Evolutionary conservation across 345 rosid genomes (phyloP).

Genomic region (Eucalyptus victrix): DNA sequence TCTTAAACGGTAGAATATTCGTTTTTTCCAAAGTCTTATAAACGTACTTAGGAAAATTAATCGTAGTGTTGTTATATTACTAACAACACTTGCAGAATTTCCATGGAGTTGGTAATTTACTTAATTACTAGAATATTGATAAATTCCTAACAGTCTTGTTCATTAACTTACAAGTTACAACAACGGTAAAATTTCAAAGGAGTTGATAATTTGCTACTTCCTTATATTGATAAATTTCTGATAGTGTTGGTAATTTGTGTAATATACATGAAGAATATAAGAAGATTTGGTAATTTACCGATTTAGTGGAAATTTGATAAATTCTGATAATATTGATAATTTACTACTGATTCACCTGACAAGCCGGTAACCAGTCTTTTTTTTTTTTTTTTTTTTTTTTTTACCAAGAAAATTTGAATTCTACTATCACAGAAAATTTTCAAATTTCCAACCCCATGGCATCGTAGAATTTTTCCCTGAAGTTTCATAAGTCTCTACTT

Average conservation of each 20-base stretch:
- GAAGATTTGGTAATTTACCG: background rate
- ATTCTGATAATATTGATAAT: background rate
- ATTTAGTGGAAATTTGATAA: background rate
- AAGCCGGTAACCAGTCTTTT: fast-evolving
- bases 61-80: background rate
- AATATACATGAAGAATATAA: fast-evolving
- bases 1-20: background rate
- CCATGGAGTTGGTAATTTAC: background rate
- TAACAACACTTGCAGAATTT: background rate
- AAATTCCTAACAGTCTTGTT: background rate
- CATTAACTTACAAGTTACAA: background rate
- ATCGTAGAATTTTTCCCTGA: fast-evolving
- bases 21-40: fast-evolving
- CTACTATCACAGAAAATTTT: too few relatives aligned
- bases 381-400: background rate
- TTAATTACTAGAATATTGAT: too few relatives aligned
- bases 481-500: too few relatives aligned
- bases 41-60: fast-evolving
- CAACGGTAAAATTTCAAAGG: background rate
- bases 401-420: background rate
- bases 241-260: background rate
- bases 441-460: too few relatives aligned
- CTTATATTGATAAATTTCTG: fast-evolving
- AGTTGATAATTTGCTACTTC: too few relatives aligned
- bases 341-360: background rate